Base-by-base conservation (phyloP, 2,329 filamentous ascomycete species). In the Talaromyces sp. region DNA sequence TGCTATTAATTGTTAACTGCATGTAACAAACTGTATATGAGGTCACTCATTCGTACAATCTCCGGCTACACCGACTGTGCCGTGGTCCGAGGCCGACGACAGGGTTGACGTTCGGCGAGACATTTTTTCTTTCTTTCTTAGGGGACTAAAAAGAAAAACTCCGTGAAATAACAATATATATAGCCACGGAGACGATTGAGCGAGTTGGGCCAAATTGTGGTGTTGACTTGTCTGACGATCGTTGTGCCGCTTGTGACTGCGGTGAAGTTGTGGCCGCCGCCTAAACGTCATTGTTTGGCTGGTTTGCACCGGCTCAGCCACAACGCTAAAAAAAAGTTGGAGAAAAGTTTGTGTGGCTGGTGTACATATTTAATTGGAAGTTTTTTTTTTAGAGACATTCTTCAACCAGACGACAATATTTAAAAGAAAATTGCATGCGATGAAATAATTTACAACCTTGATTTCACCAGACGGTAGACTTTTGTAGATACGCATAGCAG, bases 401-500 rank as follows among this genome's bases (percentile, higher is more conserved):
- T 3, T 24, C 11, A 46, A 46, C n/a, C 43, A 11, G 19, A 9
- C 43, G 9, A 46, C 3, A 52, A 17, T n/a, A 52, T 26, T 17
- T 52, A 52, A 29, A 52, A n/a, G 8, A 52, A n/a, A 29, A 19
- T 10, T 14, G 19, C 19, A 11, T 52, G 8, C 19, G 21, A n/a
- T 29, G 48, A 29, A 32, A 43, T 63, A 62, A 54, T 61, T 58
- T 63, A 62, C 60, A 62, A 66, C 61, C 65, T 64, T 66, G 65
- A 59, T 65, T 62, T 64, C 48, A 65, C 62, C 67, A 68, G 65
- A 66, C 69, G 66, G 62, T 67, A 68, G 67, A 72, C 68, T 68
- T 67, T 66, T 67, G 56, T 72, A 67, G 67, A 72, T 70, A 69
- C 69, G 71, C 71, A 74, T 70, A 65, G 70, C 68, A 66, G 67